A percentile compares a stretch with the other conserved stretches of the same genome.
These are phyloP conservation scores for Fusarium duplospermum DNA, from an alignment of 2,329 filamentous ascomycete genomes.

Conservation along the genomic window DNA sequence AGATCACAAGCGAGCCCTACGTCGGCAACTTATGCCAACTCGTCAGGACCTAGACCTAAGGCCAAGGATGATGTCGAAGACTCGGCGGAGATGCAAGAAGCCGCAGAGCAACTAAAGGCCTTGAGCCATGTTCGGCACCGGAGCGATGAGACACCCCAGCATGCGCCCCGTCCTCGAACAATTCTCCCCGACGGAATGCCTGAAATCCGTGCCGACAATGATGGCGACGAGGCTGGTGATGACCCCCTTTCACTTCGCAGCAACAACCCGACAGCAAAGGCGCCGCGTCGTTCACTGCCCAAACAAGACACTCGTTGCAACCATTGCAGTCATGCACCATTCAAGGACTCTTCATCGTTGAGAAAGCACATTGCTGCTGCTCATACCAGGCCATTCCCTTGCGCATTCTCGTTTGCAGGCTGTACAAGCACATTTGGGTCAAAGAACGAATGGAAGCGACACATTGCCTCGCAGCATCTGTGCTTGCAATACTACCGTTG, in stretches of 20 bases:
- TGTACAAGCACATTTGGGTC: slow-evolving; percentile 87
- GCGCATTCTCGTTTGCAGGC: slow-evolving; percentile 86
- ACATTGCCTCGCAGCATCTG: slow-evolving; percentile 91
- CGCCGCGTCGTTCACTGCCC: slow-evolving; percentile 59
- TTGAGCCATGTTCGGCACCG: slow-evolving; percentile 71
- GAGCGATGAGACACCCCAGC: slow-evolving; percentile 56
- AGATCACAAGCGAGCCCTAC: slow-evolving; percentile 46
- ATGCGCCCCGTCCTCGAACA: slow-evolving; percentile 50
- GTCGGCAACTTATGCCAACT: slow-evolving; percentile 34
- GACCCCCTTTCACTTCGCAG: slow-evolving; percentile 38
- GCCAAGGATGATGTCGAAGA: slow-evolving; percentile 61
- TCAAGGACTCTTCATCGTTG: slow-evolving; percentile 74
- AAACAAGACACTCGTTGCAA: slow-evolving; percentile 72
- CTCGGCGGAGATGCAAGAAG: slow-evolving; percentile 76
- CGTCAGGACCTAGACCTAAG: slow-evolving; percentile 40
- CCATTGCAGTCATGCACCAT: slow-evolving; percentile 72
- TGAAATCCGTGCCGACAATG: slow-evolving; percentile 49
- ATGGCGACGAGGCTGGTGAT: slow-evolving; percentile 48
- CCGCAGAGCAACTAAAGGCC: slow-evolving; percentile 74
- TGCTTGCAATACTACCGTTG: slow-evolving; percentile 74
- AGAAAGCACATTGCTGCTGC: slow-evolving; percentile 76
- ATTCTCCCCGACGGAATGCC: slow-evolving; percentile 54
- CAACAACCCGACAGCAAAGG: slow-evolving; percentile 51
- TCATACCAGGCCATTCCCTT: slow-evolving; percentile 81
- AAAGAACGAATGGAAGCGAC: slow-evolving; percentile 98